Evolutionary conservation across 495 filamentous ascomycete genomes (phyloP).

Genomic region (Neohortaea acidophila): DNA sequence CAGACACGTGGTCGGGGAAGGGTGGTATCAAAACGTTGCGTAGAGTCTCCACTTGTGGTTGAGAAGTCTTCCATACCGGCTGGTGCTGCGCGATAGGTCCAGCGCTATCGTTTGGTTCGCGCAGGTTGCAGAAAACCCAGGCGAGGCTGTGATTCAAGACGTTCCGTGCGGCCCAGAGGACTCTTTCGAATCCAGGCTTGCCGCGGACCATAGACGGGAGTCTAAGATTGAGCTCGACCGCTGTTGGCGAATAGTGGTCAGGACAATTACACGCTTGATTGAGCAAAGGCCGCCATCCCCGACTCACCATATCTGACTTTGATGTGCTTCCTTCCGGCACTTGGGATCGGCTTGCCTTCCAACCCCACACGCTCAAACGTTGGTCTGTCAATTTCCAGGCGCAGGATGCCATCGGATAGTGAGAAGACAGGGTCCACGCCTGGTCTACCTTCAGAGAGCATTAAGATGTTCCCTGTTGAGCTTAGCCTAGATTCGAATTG

Average conservation of each 20-base stretch:
- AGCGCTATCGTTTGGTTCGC: conserved; percentile 4
- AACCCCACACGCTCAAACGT: conserved; percentile 75
- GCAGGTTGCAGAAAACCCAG: conserved; percentile 69
- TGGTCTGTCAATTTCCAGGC: conserved; percentile 66
- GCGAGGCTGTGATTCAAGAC: conserved; percentile 53
- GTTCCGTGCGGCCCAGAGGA: conserved; percentile 73
- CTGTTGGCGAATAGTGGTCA: too few relatives aligned
- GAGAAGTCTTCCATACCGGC: conserved; percentile 1
- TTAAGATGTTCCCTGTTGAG: conserved; percentile 59
- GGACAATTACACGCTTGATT: background rate
- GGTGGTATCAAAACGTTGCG: conserved; percentile 3
- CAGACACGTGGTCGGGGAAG: conserved; percentile 1
- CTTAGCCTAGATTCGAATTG: background rate
- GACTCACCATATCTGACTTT: conserved; percentile 45
- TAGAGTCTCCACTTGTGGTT: conserved; percentile 2
- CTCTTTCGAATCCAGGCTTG: conserved; percentile 77
- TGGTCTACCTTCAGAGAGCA: conserved; percentile 74
- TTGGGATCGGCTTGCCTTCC: conserved; percentile 52
- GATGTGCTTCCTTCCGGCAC: conserved; percentile 42
- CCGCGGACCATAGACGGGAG: conserved; percentile 73
- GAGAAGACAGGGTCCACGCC: conserved; percentile 70
- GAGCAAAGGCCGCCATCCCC: too few relatives aligned
- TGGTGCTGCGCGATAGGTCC: conserved; percentile 21
- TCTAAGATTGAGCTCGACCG: conserved; percentile 68
- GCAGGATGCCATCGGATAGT: conserved; percentile 58